phyloP scores from a whole-genome alignment of 371 early-diverging fungal species.

The Zancudomyces culisetae region DNA sequence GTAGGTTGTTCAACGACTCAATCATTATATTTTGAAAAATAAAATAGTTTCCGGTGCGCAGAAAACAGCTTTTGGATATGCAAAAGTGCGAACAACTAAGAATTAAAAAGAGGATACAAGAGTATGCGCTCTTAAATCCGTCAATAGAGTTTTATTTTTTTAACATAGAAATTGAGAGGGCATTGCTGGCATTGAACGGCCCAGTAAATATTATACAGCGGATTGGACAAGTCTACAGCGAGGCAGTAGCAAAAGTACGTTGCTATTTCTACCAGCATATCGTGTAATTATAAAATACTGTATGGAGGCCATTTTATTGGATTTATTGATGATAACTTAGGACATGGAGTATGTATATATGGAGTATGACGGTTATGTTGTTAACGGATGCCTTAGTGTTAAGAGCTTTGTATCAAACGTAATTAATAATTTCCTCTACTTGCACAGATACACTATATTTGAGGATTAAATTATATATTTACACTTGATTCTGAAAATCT shows the following conservation, averaged over 20 bases:
- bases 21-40: not conserved
- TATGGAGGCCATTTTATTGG: not conserved
- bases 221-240: not conserved
- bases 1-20: not conserved
- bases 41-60: constrained; percentile 1
- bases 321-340: not conserved
- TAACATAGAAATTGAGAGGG: not conserved
- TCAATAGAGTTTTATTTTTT: not conserved
- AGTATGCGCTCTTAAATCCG: not conserved
- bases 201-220: not conserved
- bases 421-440: too few species aligned
- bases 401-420: too few species aligned
- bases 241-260: not conserved
- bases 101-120: not conserved
- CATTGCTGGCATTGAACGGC: not conserved
- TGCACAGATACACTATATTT: too few species aligned
- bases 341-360: not conserved
- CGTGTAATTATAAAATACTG: too few species aligned
- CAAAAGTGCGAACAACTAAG: not conserved
- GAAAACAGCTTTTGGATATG: not conserved
- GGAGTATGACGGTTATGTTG: not conserved
- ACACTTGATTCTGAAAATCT: too few species aligned
- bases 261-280: too few species aligned
- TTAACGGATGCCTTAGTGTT: constrained; percentile 1
- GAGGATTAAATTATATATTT: too few species aligned